Conservation (phyloP, 164 flowering plant species). For the Kingdonia uniflora region DNA sequence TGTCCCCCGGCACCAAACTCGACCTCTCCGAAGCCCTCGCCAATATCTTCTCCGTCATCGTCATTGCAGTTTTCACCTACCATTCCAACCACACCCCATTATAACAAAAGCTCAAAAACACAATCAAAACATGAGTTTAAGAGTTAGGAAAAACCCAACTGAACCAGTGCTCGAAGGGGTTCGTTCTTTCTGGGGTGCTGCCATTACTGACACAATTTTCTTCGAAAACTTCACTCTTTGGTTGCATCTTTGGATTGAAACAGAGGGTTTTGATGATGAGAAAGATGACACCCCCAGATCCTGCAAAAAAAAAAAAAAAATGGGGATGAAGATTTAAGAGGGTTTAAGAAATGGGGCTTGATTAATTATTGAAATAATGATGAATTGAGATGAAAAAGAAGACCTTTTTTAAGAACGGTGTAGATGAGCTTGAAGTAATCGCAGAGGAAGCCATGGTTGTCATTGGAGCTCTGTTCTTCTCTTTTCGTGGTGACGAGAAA, state of each 20-base stretch:
- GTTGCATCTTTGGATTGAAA: conserved; percentile 21
- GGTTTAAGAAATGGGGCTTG: too few relatives aligned
- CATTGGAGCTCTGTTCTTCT: too few relatives aligned
- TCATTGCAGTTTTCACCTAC: conserved; percentile 89
- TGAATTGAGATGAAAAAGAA: not conserved
- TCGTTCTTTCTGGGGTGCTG: conserved; percentile 69
- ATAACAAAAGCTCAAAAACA: not conserved
- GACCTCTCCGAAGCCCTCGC: conserved; percentile 80
- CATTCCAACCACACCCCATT: conserved; percentile 2
- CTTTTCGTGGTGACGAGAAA: too few relatives aligned
- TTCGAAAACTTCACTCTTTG: too few relatives aligned
- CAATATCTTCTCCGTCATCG: conserved; percentile 93
- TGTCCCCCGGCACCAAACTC: conserved; percentile 78
- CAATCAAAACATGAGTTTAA: not conserved
- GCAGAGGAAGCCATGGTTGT: conserved; percentile 22
- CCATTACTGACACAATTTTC: conserved; percentile 61
- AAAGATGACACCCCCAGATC: conserved; percentile 37
- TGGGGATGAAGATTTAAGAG: too few relatives aligned
- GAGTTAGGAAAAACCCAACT: conserved; percentile 21
- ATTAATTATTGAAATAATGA: too few relatives aligned
- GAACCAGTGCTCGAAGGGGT: conserved; percentile 81
- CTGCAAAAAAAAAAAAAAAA: conserved; percentile 18
- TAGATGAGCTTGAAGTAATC: conserved; percentile 19
- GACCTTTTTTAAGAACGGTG: conserved; percentile 23
- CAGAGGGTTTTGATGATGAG: conserved; percentile 26